Evolutionary conservation across 805 yeast species (phyloP).

Genomic region (Metschnikowia dekortorum): DNA sequence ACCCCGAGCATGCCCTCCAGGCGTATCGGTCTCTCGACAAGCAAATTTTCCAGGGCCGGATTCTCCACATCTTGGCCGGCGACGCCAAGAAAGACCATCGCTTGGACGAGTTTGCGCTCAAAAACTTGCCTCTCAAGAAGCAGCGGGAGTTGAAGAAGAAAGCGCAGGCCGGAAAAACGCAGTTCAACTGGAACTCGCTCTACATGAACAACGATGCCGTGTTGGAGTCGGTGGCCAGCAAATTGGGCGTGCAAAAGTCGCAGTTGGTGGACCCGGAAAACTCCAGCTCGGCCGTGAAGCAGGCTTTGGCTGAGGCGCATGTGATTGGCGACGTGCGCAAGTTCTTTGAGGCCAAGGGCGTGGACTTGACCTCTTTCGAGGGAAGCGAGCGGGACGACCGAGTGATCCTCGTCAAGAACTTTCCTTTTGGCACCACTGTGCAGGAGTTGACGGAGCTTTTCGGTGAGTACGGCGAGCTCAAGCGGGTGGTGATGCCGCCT

Average conservation of each 20-base stretch:
- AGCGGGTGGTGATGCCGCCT: conserved; percentile 87
- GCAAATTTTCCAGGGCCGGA: conserved; percentile 89
- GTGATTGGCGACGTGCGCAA: conserved; percentile 87
- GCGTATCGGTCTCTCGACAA: conserved; percentile 79
- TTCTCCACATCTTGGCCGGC: conserved; percentile 84
- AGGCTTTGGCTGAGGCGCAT: conserved; percentile 95
- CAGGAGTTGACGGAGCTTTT: conserved; percentile 83
- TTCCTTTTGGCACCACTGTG: conserved; percentile 79
- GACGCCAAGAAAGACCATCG: conserved; percentile 76
- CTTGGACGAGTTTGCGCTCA: conserved; percentile 85
- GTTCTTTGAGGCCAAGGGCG: conserved; percentile 80
- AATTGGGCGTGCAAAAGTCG: conserved; percentile 77
- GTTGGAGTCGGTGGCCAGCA: conserved; percentile 79
- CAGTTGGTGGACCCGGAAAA: conserved; percentile 85
- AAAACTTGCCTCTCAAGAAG: conserved; percentile 87
- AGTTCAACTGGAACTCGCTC: conserved; percentile 93
- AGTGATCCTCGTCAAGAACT: conserved; percentile 80
- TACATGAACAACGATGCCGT: conserved; percentile 91
- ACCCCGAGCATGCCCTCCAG: conserved; percentile 64
- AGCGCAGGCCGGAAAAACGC: conserved; percentile 77
- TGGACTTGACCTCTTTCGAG: conserved; percentile 71
- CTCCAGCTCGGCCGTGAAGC: conserved; percentile 87
- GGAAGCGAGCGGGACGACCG: conserved; percentile 71
- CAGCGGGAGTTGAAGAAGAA: conserved; percentile 82
- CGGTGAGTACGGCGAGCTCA: conserved; percentile 71